Evolutionary conservation across 2,329 filamentous ascomycete species (phyloP).

Genomic region (Xylaria sp.): DNA sequence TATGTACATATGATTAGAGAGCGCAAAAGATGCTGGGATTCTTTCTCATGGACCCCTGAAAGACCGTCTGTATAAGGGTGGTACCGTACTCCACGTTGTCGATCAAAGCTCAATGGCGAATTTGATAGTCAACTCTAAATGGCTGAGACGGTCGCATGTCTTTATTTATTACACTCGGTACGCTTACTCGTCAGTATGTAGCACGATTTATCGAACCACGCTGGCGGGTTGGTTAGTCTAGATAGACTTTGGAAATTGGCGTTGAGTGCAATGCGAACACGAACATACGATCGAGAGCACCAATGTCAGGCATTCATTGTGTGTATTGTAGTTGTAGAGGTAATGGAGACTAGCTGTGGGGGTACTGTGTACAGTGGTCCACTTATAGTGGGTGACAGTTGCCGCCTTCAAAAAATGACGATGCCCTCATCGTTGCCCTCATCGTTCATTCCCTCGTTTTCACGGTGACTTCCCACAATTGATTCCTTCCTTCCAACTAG

Average conservation of each 20-base stretch:
- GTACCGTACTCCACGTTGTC: constrained; percentile 2
- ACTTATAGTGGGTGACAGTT: too few species aligned
- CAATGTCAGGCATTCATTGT: too few species aligned
- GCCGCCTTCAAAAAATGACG: too few species aligned
- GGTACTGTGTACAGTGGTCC: too few species aligned
- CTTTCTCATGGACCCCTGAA: constrained; percentile 35
- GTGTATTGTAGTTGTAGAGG: too few species aligned
- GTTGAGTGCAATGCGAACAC: constrained; percentile 34
- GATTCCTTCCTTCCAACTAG: too few species aligned
- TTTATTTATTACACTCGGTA: constrained; percentile 15
- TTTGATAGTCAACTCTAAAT: constrained; percentile 7
- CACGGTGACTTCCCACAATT: too few species aligned
- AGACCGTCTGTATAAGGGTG: constrained; percentile 36
- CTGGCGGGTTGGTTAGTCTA: not conserved
- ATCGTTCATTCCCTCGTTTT: too few species aligned
- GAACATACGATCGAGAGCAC: constrained; percentile 29
- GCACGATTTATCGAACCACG: constrained; percentile 22
- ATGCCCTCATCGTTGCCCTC: too few species aligned
- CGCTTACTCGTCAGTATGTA: constrained; percentile 4
- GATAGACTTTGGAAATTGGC: not conserved
- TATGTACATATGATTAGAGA: not conserved
- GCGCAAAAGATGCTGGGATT: not conserved
- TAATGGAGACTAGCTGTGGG: too few species aligned
- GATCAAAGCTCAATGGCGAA: constrained; percentile 8
- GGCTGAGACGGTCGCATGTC: not conserved